Evolutionary conservation across 208 protist species (phyloP).

Genomic region (Acanthamoeba royreba): DNA sequence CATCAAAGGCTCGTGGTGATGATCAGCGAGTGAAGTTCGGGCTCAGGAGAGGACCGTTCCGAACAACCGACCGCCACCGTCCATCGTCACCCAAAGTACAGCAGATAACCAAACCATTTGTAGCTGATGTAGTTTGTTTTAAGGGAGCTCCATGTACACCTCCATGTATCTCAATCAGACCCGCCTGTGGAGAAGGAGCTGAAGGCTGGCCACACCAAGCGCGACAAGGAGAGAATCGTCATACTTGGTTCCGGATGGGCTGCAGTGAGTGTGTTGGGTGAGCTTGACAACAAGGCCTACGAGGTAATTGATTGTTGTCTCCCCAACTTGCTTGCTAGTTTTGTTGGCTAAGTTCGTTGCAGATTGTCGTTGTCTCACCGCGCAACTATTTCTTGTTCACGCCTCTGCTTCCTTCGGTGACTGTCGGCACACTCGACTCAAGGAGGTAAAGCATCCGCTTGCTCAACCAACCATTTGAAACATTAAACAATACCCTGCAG

Average conservation of each 20-base stretch:
- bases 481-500: background rate
- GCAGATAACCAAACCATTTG: background rate
- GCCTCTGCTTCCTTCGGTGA: slow-evolving; percentile 61
- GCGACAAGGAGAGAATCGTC: background rate
- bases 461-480: background rate
- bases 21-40: background rate
- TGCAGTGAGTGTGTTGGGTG: background rate
- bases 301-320: background rate
- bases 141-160: background rate
- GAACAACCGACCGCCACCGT: background rate
- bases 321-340: background rate
- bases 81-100: background rate
- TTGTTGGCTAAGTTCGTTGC: background rate
- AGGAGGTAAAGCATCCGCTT: slow-evolving; percentile 27
- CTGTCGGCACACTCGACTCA: background rate
- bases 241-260: slow-evolving; percentile 28
- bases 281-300: background rate
- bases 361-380: slow-evolving; percentile 34
- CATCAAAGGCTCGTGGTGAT: background rate
- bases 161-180: background rate
- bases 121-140: background rate
- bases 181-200: background rate
- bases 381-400: slow-evolving; percentile 80
- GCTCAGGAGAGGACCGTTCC: background rate
- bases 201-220: background rate